phyloP scores from a whole-genome alignment of 139 green algal genomes.

The Gonium pectorale region DNA sequence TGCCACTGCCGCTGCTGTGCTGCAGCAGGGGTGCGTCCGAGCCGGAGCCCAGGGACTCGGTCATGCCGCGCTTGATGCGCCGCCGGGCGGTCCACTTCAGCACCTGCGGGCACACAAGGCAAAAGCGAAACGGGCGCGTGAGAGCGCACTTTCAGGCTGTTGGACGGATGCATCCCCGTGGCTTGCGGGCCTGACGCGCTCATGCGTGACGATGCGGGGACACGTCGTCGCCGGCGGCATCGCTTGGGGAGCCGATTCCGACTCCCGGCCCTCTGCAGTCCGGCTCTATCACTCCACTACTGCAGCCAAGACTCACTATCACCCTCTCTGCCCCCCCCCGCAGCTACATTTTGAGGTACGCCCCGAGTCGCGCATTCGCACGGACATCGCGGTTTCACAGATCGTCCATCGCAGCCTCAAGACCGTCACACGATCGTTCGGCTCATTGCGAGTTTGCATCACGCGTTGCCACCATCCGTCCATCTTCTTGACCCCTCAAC shows the following conservation, averaged over 20 bases:
- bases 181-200: background rate
- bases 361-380: background rate
- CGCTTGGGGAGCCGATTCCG: background rate
- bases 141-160: background rate
- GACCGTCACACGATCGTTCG: background rate
- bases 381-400: background rate
- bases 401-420: background rate
- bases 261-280: too few relatives aligned
- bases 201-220: background rate
- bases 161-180: background rate
- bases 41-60: background rate
- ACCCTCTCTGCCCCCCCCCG: too few relatives aligned
- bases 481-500: background rate
- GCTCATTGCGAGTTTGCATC: too few relatives aligned
- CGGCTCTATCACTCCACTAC: too few relatives aligned
- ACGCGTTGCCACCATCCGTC: background rate
- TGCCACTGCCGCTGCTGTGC: background rate
- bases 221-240: background rate
- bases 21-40: background rate
- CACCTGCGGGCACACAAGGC: slow-evolving; percentile 8
- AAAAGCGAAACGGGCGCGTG: background rate
- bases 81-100: slow-evolving; percentile 39
- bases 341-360: background rate
- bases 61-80: slow-evolving; percentile 35
- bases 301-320: too few relatives aligned